Evolutionary conservation across 208 protist species (phyloP).

Genomic region (Crithidia mellificae): DNA sequence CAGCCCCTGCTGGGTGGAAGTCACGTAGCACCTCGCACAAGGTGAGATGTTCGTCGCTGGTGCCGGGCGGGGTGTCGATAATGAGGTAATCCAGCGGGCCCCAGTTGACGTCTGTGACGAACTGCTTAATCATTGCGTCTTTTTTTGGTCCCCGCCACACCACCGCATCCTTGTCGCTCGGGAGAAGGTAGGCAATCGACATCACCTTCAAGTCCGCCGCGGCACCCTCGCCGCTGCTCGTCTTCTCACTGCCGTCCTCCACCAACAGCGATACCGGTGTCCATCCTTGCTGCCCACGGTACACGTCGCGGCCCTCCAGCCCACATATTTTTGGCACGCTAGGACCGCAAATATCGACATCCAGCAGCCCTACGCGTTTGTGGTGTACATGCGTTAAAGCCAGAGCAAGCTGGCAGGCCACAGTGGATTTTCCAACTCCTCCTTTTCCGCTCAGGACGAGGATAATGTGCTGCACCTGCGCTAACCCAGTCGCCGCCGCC

Average conservation of each 20-base stretch:
- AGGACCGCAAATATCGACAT: constrained; percentile 94
- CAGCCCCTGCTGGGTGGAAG: constrained; percentile 63
- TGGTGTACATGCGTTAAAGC: constrained; percentile 71
- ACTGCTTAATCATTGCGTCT: constrained; percentile 93
- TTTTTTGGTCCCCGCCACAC: constrained; percentile 97
- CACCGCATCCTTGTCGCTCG: constrained; percentile 95
- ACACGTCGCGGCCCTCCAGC: constrained; percentile 90
- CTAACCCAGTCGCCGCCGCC: constrained; percentile 19
- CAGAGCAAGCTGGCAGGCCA: constrained; percentile 97
- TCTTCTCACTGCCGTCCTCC: neutral
- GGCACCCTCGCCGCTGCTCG: neutral
- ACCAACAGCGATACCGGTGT: constrained; percentile 62
- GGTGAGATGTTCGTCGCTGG: constrained; percentile 92
- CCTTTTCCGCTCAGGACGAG: constrained; percentile 99
- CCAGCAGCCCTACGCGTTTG: constrained; percentile 88
- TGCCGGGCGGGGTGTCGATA: constrained; percentile 93
- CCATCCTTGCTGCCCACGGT: constrained; percentile 81
- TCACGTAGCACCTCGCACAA: constrained; percentile 78
- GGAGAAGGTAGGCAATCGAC: constrained; percentile 98
- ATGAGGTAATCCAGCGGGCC: constrained; percentile 90
- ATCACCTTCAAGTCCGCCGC: constrained; percentile 86
- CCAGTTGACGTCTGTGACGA: constrained; percentile 89
- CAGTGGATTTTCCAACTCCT: constrained; percentile 98
- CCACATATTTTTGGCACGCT: constrained; percentile 97
- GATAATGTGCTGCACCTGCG: constrained; percentile 95